Evolutionary conservation across 2,329 filamentous ascomycete genomes (phyloP), one percentile per base, ranked within the genome.

Genomic region (Neophaeococcomyces aloes): DNA sequence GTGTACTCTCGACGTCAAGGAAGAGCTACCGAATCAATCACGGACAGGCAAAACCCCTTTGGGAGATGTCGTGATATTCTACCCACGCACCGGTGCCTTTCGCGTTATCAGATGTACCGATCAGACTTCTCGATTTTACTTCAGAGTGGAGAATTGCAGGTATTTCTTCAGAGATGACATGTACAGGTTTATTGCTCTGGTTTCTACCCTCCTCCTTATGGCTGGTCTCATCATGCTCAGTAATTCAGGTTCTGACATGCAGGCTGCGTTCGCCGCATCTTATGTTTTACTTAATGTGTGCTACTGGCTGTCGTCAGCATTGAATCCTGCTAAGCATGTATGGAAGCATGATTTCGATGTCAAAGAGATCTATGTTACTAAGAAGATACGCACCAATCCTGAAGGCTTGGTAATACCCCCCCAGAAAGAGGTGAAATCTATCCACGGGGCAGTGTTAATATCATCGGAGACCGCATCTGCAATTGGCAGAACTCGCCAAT

Each of bases 41-140:
- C 45, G 49, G 8, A 30, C 39, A 15, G 29, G 21, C 6, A 57
- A 65, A 15, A 70, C 77, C 0, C 76, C 75, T 1, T 53, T 51
- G 2, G 76, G 75, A 1, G 76, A 80, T 49, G 68, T 81, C n/a
- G 68, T 79, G 21, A 78, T 80, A 44, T 68, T 72, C 21, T 79
- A 76, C 1, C 69, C 75, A 4, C 15, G 25, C 25, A 71, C 75
- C 51, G 76, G 76, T 1, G 75, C 73, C 1, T 78, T 80, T 50
- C 57, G 81, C 2, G 61, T 78, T 5, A 62, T 81, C 13, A 64
- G 65, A 35, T 79, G 76, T 4, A 76, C 80, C 56, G 70, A 76
- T 25, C 71, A 80, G 2, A 72, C 75, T 1, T 67, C 77, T n/a
- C 76, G 80, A 55, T 65, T 81, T 0, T 80, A 79, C 58, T 70